Base-by-base conservation (phyloP, 2,329 filamentous ascomycete species). In the Fusarium annulatum region DNA sequence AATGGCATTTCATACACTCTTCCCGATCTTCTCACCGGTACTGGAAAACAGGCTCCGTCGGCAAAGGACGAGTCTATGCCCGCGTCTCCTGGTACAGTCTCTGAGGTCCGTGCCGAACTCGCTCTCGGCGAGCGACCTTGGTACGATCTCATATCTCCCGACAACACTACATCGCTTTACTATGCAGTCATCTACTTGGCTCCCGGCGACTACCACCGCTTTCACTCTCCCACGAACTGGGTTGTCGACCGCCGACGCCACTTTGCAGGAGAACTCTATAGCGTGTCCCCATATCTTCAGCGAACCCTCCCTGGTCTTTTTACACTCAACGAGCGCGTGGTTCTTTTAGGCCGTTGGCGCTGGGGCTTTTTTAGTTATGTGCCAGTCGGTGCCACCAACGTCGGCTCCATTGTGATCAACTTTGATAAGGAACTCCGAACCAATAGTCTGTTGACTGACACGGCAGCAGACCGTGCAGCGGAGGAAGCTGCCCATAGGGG, bases 331-430 rank as follows among this genome's bases (percentile, higher is more conserved):
- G 96, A 99, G 84, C 92, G 96, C 61, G 94, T 99, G 30, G 96
- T 97, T 2, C 89, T 99, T 2, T 88, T 99, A 3, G 96, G 96
- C 23, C 90, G 95, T 66, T 99, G 96, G 96, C 93, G 95, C 63
- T 97, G 94, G 89, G 96, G 96, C 23, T 98, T 99, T 88, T 99
- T 99, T 87, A 93, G 92, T 75, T 98, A 95, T 84, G 96, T 94
- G 0, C 95, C 97, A 19, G 96, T 99, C 39, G 96, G 96, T 71
- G 96, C 96, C 12, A 99, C 96, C 28, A 99, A 99, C 78, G 96
- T 99, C 49, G 96, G 96, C 63, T 97, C 94, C 67, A 98, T 99
- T 84, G 93, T 94, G 80, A 90, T 99, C 85, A 98, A 99, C 85
- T 99, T 99, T 82, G 97, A 99, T 84, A 88, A 92, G 67, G 96